Evolutionary conservation across 345 rosid species (phyloP).

Genomic region (Salix brachista): DNA sequence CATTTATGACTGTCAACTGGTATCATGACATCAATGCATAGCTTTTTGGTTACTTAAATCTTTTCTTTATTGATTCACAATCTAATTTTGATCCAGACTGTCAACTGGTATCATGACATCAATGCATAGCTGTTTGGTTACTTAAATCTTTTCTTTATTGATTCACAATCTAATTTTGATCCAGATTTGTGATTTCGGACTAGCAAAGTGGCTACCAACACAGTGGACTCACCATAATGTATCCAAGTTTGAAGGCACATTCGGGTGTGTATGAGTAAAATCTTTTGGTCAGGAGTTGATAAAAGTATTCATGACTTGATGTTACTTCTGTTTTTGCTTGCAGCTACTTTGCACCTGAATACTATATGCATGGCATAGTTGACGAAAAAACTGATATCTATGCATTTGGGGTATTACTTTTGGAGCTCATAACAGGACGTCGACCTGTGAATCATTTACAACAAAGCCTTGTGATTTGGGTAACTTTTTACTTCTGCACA

Average conservation of each 20-base stretch:
- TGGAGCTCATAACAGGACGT: slow-evolving; percentile 84
- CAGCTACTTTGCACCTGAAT: slow-evolving; percentile 94
- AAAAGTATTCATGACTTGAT: not conserved
- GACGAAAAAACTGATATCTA: slow-evolving; percentile 93
- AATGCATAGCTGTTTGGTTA: not conserved
- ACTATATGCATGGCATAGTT: slow-evolving; percentile 87
- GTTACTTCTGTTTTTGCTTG: slow-evolving; percentile 15
- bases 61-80: slow-evolving; percentile 12
- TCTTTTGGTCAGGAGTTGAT: not conserved
- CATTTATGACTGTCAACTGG: not conserved
- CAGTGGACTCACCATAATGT: slow-evolving; percentile 81
- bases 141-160: slow-evolving; percentile 6
- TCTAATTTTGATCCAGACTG: slow-evolving; percentile 33
- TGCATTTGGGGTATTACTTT: slow-evolving; percentile 81
- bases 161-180: slow-evolving; percentile 7
- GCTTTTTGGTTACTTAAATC: not conserved
- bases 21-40: not conserved
- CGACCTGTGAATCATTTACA: slow-evolving; percentile 64
- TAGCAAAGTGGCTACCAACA: slow-evolving; percentile 91
- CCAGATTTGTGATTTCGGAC: slow-evolving; percentile 90
- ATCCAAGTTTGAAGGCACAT: slow-evolving; percentile 92
- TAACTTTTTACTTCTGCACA: slow-evolving; percentile 19
- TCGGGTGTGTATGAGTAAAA: slow-evolving; percentile 53
- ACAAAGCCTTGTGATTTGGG: slow-evolving; percentile 80
- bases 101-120: not conserved